Base-by-base conservation (phyloP, 345 rosid species). In the Acer negundo region DNA sequence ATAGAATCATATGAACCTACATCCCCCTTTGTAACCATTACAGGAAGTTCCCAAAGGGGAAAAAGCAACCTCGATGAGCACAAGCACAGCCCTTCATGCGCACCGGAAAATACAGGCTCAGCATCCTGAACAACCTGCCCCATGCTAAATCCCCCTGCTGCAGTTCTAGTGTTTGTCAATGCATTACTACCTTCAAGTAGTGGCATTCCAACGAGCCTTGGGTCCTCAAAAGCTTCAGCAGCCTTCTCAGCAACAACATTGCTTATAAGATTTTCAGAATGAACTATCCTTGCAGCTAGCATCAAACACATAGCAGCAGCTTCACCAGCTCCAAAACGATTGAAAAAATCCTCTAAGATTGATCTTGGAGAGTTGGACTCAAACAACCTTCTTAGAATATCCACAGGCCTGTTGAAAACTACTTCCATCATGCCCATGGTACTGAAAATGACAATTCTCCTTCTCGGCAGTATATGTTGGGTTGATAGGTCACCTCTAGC, bases 61-160 rank as follows among this genome's bases (percentile, higher is more conserved):
- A 92, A 91, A 75, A 96, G 85, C 88, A 96, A 88, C 83, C 99
- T 91, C 79, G 98, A 86, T 16, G 99, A 81, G 78, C 97, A 94
- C 78, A 96, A 84, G 86, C 97, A 96, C 64, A 96, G 94, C 64
- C 98, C 99, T 78, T 96, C 97, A 80, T 92, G 88, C 26, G 95
- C 98, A 81, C 97, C 97, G 10, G 99, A 94, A 84, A 94, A 91
- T 63, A 91, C 87, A 67, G 99, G 97, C 83, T 92, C 98, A 7
- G 97, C 94, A 84, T 94, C 98, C 85, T 94, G 97, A 82, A 96
- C 97, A 86, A 96, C 97, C 85, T 96, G 98, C 59, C 98, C 99
- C 99, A 94, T 92, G 89, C 97, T 92, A 79, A 96, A 96, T 78
- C 98, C 99, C 77, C 97, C 97, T 40, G 91, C 86, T 64, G 97